Percentiles rank a stretch among this genome's conserved stretches.
Evolutionary conservation across 495 filamentous ascomycete species (phyloP).

Genomic region (Haplographium delicatum): DNA sequence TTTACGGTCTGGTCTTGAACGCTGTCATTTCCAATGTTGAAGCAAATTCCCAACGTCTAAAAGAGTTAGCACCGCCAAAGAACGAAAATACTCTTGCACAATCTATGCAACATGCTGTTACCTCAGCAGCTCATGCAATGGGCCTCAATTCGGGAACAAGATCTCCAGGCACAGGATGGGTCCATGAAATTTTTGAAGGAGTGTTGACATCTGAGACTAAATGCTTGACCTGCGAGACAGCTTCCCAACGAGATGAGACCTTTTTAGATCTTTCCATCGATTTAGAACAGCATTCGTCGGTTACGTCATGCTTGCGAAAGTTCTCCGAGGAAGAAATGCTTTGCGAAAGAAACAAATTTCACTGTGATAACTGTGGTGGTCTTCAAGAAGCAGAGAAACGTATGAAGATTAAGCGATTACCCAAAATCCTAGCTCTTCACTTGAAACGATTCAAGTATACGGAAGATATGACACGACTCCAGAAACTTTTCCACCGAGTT

Average conservation of each 20-base stretch:
- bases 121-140: conserved; percentile 35
- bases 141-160: conserved; percentile 30
- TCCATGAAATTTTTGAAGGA: conserved; percentile 95
- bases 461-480: conserved; percentile 84
- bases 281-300: conserved; percentile 90
- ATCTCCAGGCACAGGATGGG: conserved; percentile 70
- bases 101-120: conserved; percentile 38
- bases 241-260: conserved; percentile 89
- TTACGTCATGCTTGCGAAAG: conserved; percentile 89
- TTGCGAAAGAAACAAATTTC: conserved; percentile 97
- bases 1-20: conserved; percentile 91
- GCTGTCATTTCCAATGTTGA: conserved; percentile 94
- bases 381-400: conserved; percentile 97
- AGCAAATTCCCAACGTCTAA: conserved; percentile 58
- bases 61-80: conserved; percentile 40
- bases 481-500: conserved; percentile 95
- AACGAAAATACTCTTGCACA: conserved; percentile 31
- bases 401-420: conserved; percentile 97
- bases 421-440: conserved; percentile 86
- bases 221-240: conserved; percentile 93
- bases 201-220: conserved; percentile 92
- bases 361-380: conserved; percentile 95
- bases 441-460: conserved; percentile 98
- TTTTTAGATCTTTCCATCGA: conserved; percentile 96
- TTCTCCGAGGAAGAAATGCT: conserved; percentile 99